These are phyloP conservation scores for Kodamaea suecica DNA, from an alignment of 1,139 yeast species.

Conservation along the genomic window DNA sequence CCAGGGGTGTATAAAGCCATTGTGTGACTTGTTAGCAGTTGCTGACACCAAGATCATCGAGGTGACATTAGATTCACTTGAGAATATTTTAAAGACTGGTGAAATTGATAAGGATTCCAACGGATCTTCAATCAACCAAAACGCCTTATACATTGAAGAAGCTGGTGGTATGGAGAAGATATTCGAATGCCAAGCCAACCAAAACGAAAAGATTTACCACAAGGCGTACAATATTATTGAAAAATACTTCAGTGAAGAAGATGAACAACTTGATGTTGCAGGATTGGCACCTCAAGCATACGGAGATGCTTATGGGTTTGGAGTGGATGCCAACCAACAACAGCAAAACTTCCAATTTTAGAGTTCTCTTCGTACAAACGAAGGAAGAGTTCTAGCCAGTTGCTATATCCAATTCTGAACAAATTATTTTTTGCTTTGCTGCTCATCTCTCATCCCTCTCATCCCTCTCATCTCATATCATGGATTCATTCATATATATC, in stretches of 20 bases:
- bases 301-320: slow-evolving; percentile 87
- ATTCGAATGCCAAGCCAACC: slow-evolving; percentile 87
- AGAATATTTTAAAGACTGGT: slow-evolving; percentile 90
- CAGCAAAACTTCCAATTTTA: slow-evolving; percentile 50
- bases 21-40: slow-evolving; percentile 84
- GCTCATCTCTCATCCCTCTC: slow-evolving; percentile 1
- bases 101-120: slow-evolving; percentile 84
- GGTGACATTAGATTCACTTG: slow-evolving; percentile 92
- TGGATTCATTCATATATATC: not conserved
- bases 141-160: slow-evolving; percentile 90
- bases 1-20: slow-evolving; percentile 96
- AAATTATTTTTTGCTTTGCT: not conserved
- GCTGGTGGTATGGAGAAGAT: slow-evolving; percentile 99
- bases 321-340: slow-evolving; percentile 51
- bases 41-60: slow-evolving; percentile 92
- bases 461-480: not conserved
- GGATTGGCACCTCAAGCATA: slow-evolving; percentile 80
- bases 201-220: slow-evolving; percentile 86
- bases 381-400: slow-evolving; percentile 8
- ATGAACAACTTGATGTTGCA: slow-evolving; percentile 67
- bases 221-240: slow-evolving; percentile 90
- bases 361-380: too few relatives aligned
- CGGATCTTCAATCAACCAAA: slow-evolving; percentile 69
- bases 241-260: slow-evolving; percentile 83
- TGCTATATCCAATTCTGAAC: too few relatives aligned